Conservation (phyloP, 257 asterid genomes). For the Capsicum pubescens region DNA sequence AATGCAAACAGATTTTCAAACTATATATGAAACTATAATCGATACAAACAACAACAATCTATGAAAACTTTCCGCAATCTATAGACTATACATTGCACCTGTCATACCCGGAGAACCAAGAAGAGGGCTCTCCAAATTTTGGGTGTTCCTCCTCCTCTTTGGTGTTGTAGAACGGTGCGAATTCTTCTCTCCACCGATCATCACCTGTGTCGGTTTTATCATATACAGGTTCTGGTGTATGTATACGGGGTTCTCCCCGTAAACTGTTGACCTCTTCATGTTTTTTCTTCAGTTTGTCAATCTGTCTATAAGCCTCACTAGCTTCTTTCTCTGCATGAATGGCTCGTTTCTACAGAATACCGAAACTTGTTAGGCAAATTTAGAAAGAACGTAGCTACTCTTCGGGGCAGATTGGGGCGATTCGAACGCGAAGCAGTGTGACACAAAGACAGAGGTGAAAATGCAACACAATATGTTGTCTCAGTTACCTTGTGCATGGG, state of each 20-base stretch:
- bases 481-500: neutral
- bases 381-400: neutral
- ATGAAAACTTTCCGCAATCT: slow-evolving; percentile 28
- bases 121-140: slow-evolving; percentile 43
- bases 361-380: neutral
- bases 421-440: no score
- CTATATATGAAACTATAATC: slow-evolving; percentile 41
- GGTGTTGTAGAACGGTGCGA: slow-evolving; percentile 67
- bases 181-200: slow-evolving; percentile 79
- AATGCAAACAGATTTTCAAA: neutral
- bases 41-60: slow-evolving; percentile 68
- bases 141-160: slow-evolving; percentile 57
- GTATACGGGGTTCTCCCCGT: slow-evolving; percentile 46
- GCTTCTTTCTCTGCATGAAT: slow-evolving; percentile 73
- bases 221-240: slow-evolving; percentile 33
- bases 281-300: slow-evolving; percentile 55
- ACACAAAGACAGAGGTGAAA: neutral
- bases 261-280: slow-evolving; percentile 41
- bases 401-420: no score
- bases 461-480: neutral
- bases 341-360: slow-evolving; percentile 72
- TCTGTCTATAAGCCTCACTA: slow-evolving; percentile 61
- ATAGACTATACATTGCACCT: slow-evolving; percentile 88
- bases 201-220: slow-evolving; percentile 35
- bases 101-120: slow-evolving; percentile 97